Conservation (phyloP, 768 basidiomycete genomes). For the Harrya chromipes region DNA sequence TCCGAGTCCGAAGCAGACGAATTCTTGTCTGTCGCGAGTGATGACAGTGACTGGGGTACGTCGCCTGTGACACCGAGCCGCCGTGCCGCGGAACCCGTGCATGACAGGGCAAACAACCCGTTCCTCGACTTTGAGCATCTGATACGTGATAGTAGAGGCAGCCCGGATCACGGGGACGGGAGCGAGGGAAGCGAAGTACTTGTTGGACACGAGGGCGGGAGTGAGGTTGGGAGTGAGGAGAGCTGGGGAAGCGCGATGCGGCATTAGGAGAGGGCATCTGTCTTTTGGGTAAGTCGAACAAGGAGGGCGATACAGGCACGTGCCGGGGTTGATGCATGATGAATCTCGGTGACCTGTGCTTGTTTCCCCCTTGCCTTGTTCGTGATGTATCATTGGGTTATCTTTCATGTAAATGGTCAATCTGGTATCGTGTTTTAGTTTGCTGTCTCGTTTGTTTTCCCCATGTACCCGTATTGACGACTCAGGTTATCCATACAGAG, state of each 20-base stretch:
- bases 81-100: background rate
- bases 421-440: background rate
- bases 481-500: too few species aligned
- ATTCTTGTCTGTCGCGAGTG: conserved; percentile 24
- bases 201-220: conserved; percentile 12
- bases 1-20: conserved; percentile 26
- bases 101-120: conserved; percentile 15
- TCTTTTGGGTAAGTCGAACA: background rate
- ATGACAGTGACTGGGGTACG: conserved; percentile 12
- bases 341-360: background rate
- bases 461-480: background rate
- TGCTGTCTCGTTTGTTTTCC: background rate
- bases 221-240: conserved; percentile 22
- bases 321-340: background rate
- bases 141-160: background rate
- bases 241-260: conserved; percentile 26
- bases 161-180: conserved; percentile 4
- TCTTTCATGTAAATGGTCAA: background rate
- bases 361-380: background rate
- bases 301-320: background rate
- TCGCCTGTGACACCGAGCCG: background rate
- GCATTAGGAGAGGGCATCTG: conserved; percentile 1
- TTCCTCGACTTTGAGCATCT: conserved; percentile 24
- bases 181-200: conserved; percentile 23
- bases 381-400: background rate